Evolutionary conservation across 2,329 filamentous ascomycete species (phyloP), one percentile per base, ranked within the genome.

Genomic region (Nemania sp.): DNA sequence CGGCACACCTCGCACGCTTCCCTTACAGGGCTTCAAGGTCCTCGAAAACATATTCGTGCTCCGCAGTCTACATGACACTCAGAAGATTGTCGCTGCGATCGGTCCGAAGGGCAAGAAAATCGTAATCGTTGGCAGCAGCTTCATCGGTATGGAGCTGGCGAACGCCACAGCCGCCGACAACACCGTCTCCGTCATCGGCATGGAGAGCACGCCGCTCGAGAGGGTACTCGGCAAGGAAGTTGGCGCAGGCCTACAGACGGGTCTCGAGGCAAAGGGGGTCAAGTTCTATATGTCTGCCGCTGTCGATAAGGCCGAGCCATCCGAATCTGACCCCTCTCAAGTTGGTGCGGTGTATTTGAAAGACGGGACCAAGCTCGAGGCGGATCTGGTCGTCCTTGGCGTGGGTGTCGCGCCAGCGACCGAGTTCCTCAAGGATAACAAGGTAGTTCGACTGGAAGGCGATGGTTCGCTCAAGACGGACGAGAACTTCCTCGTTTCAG

Each of bases 111-210:
- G 84, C 54, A 97, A 96, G 80, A 97, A 96, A 72, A 85, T 99
- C 61, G 91, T 96, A 41, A 80, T 99, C 12, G 80, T 99, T 49
- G 94, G 94, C 34, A 93, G 89, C 54, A 96, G 91, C 0, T 99
- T 99, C 73, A 99, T 99, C 67, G 94, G 94, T 34, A 95, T 99
- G 89, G 94, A 99, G 73, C 83, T 95, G n/a, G 93, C 89, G 57
- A 94, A 92, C 60, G 87, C 95, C 0, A 86, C 88, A 0, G 75
- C 82, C 39, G 88, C 88, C 64, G 88, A 88, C 65, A 96, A 99
- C 70, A 76, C 86, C 7, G 91, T 99, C 14, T 88, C 88, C 6
- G 84, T 97, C 34, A 78, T 99, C 19, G 94, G 94, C 31, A 93
- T 92, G 88, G 91, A 96, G 68, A 84, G 83, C 54, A 84, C 84